Conservation (phyloP, 495 filamentous ascomycete genomes). For the Trichoderma erinaceum region DNA sequence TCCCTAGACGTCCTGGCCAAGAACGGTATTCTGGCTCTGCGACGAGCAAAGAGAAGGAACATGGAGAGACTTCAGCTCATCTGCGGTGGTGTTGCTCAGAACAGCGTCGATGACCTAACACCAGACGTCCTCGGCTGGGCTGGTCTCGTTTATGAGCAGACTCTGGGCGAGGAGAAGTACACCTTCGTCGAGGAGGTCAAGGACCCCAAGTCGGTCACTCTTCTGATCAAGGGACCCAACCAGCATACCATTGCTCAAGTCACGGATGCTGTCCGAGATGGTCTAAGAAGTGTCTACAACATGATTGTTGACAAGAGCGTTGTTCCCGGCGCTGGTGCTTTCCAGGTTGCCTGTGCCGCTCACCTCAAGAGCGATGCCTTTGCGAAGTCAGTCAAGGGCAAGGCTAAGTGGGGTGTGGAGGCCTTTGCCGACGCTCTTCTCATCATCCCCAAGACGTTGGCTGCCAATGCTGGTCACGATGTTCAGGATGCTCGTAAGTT, state of each 20-base stretch:
- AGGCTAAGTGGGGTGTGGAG: conserved; percentile 89
- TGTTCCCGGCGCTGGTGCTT: conserved; percentile 89
- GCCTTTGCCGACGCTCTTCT: conserved; percentile 93
- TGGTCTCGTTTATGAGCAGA: conserved; percentile 92
- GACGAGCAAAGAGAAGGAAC: conserved; percentile 92
- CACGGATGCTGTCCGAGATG: conserved; percentile 94
- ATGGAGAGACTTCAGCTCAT: conserved; percentile 97
- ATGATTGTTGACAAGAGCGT: conserved; percentile 96
- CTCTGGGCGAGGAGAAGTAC: conserved; percentile 97
- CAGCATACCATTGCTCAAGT: conserved; percentile 93
- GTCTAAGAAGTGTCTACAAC: conserved; percentile 92
- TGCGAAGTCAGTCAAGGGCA: conserved; percentile 85
- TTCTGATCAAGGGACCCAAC: conserved; percentile 97
- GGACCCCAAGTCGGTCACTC: conserved; percentile 96
- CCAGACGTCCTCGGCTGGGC: conserved; percentile 94
- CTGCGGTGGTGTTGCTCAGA: conserved; percentile 84
- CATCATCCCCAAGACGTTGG: conserved; percentile 93
- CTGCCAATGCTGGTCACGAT: conserved; percentile 92
- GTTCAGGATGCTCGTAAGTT: conserved; percentile 83
- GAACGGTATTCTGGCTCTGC: conserved; percentile 92
- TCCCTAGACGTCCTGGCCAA: conserved; percentile 93
- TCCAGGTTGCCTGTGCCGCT: conserved; percentile 90
- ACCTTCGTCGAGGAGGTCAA: conserved; percentile 98
- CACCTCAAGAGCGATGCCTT: conserved; percentile 80
- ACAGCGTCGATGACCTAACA: conserved; percentile 88